These are phyloP conservation scores for Talaromyces albobiverticillius DNA, from an alignment of 2,329 filamentous ascomycete genomes.

Conservation along the genomic window DNA sequence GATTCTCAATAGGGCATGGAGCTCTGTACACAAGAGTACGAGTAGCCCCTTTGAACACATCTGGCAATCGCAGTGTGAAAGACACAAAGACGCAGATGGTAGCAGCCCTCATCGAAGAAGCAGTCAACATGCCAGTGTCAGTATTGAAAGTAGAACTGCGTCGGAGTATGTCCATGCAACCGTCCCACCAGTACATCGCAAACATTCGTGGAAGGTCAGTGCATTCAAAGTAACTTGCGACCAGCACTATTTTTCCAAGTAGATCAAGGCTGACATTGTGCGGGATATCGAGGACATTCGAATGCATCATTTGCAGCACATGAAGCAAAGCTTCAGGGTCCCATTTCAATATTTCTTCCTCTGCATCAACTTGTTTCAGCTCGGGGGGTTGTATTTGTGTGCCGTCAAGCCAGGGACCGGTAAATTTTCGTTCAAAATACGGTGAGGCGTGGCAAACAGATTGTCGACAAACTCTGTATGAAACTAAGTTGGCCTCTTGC, in stretches of 20 bases:
- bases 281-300: conserved; percentile 41
- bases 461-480: not conserved
- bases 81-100: not conserved
- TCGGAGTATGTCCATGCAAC: not conserved
- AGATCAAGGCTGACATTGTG: conserved; percentile 37
- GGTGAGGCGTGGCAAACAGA: not conserved
- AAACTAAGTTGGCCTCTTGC: not conserved
- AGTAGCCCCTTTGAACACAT: not conserved
- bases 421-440: not conserved
- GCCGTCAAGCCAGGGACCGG: not conserved
- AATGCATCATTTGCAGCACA: conserved; percentile 48
- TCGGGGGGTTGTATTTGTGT: not conserved
- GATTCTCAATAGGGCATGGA: not conserved
- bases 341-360: conserved; percentile 1
- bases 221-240: conserved; percentile 45
- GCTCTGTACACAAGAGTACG: not conserved
- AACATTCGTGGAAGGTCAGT: conserved; percentile 46
- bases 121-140: not conserved
- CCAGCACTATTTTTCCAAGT: conserved; percentile 44
- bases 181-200: conserved; percentile 24
- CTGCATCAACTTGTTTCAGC: not conserved
- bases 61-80: not conserved
- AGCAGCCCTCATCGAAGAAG: not conserved
- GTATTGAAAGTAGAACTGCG: not conserved
- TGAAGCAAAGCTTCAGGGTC: conserved; percentile 40